phyloP scores from a whole-genome alignment of 2,329 filamentous ascomycete genomes.

The Aspergillus neoniger region DNA sequence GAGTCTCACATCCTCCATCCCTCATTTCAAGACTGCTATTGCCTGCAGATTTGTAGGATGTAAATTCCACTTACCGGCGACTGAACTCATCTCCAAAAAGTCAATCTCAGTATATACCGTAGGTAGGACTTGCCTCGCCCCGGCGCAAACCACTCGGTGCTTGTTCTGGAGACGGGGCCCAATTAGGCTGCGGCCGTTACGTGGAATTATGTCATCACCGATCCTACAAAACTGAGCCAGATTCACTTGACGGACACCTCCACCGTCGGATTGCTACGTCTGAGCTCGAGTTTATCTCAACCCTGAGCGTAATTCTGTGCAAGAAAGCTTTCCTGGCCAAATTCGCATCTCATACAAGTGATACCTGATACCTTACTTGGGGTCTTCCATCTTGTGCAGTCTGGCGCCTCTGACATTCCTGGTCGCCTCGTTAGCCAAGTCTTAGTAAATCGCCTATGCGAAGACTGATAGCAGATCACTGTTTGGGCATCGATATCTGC shows the following conservation, averaged over 20 bases:
- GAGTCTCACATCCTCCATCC: no score
- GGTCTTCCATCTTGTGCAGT: neutral
- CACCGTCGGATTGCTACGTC: slow-evolving; percentile 20
- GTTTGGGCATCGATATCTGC: slow-evolving; percentile 25
- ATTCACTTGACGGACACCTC: slow-evolving; percentile 18
- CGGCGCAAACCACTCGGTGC: neutral
- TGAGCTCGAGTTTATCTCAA: slow-evolving; percentile 21
- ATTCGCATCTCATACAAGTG: neutral
- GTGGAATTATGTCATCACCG: slow-evolving; percentile 31
- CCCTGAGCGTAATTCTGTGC: slow-evolving; percentile 11
- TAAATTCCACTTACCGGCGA: no score
- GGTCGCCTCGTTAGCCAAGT: slow-evolving; percentile 20
- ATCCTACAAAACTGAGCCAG: slow-evolving; percentile 22
- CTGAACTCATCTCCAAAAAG: no score
- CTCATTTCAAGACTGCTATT: no score
- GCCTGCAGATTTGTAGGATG: no score
- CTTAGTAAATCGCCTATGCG: slow-evolving; percentile 27
- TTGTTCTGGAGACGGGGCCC: slow-evolving; percentile 11
- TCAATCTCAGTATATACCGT: no score
- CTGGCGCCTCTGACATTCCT: slow-evolving; percentile 12
- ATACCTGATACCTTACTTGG: neutral
- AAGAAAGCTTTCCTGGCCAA: slow-evolving; percentile 11
- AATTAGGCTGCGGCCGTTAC: slow-evolving; percentile 28
- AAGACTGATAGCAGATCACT: slow-evolving; percentile 29
- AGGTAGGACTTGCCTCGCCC: no score